Percentiles rank a stretch among this genome's conserved stretches.
These are phyloP conservation scores for Ephemerocybe angulata DNA, from an alignment of 768 basidiomycete species.

Conservation along the genomic window DNA sequence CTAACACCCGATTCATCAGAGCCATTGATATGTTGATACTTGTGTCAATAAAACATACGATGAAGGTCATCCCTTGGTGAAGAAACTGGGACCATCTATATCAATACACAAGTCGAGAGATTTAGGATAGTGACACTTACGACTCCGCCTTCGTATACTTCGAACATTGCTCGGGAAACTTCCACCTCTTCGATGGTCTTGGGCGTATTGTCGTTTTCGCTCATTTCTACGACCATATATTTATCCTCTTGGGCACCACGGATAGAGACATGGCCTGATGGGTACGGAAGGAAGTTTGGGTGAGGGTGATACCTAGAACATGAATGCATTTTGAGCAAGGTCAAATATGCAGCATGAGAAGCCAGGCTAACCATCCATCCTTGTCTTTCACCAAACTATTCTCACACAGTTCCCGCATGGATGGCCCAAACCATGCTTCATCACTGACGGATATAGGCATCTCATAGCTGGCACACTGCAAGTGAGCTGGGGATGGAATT, in stretches of 20 bases:
- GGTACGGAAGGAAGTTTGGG: constrained; percentile 74
- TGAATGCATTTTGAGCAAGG: neutral
- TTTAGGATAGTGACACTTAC: constrained; percentile 35
- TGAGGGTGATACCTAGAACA: constrained; percentile 75
- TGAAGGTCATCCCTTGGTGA: constrained; percentile 80
- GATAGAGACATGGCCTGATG: constrained; percentile 68
- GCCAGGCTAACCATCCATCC: constrained; percentile 72
- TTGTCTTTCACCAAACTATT: constrained; percentile 57
- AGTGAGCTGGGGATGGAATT: constrained; percentile 46
- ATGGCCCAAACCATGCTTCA: constrained; percentile 66
- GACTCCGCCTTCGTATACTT: constrained; percentile 86
- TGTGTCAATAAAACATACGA: constrained; percentile 44
- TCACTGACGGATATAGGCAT: constrained; percentile 75
- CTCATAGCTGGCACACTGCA: constrained; percentile 86
- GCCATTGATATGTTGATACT: neutral
- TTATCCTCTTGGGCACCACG: constrained; percentile 76
- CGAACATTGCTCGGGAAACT: constrained; percentile 78
- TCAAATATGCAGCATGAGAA: neutral
- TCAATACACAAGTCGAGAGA: neutral
- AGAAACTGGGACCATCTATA: constrained; percentile 53
- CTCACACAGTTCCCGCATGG: constrained; percentile 56
- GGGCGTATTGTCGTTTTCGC: constrained; percentile 31
- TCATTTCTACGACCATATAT: constrained; percentile 70
- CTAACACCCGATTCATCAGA: constrained; percentile 34
- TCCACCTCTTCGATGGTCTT: constrained; percentile 79